Percentiles rank a stretch among this genome's conserved stretches.
phyloP scores from a whole-genome alignment of 495 filamentous ascomycete species.

The Penicillium mononematosum region DNA sequence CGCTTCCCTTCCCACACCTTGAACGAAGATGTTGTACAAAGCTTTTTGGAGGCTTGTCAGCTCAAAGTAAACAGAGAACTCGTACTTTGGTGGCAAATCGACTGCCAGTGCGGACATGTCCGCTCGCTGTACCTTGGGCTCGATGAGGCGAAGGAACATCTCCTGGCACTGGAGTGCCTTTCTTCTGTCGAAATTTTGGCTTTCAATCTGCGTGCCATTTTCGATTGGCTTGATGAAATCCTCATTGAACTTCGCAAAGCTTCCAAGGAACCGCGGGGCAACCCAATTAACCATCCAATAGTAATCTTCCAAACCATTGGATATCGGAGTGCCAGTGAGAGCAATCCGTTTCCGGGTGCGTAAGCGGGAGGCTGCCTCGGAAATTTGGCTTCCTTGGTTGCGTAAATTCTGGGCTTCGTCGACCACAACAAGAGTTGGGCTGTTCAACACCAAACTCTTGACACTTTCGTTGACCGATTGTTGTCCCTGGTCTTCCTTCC shows the following conservation, averaged over 20 bases:
- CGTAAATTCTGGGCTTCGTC: conserved; percentile 88
- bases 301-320: conserved; percentile 81
- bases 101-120: conserved; percentile 64
- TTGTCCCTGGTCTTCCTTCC: conserved; percentile 33
- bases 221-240: conserved; percentile 73
- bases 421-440: conserved; percentile 74
- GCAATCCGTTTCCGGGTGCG: conserved; percentile 73
- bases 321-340: conserved; percentile 81
- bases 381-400: conserved; percentile 53
- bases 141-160: conserved; percentile 67
- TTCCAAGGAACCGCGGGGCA: conserved; percentile 72
- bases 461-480: conserved; percentile 24
- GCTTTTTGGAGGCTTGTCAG: conserved; percentile 63
- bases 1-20: conserved; percentile 23
- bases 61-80: conserved; percentile 76
- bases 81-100: conserved; percentile 68
- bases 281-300: conserved; percentile 88
- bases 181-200: conserved; percentile 50
- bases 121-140: conserved; percentile 75
- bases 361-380: conserved; percentile 54
- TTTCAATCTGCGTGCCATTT: conserved; percentile 66
- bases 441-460: conserved; percentile 50
- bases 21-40: conserved; percentile 62
- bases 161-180: conserved; percentile 62
- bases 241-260: conserved; percentile 59